These are phyloP conservation scores for Ceratocystis cubensis DNA, from an alignment of 2,329 filamentous ascomycete genomes.

Conservation along the genomic window DNA sequence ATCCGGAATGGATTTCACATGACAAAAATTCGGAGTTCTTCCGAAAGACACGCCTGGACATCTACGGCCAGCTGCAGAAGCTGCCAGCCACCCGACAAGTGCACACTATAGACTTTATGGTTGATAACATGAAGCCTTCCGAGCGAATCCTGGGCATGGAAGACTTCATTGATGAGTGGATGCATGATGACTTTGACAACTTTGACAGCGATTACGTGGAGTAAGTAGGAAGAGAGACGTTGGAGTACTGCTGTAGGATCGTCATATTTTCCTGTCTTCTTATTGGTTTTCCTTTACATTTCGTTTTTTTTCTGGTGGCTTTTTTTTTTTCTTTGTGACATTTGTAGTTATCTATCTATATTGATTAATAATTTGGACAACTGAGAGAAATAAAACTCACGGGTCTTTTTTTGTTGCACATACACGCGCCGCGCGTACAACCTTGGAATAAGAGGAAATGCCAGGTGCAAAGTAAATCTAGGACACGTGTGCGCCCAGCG, in stretches of 20 bases:
- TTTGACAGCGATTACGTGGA: conserved; percentile 27
- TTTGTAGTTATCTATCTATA: too few species aligned
- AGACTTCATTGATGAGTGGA: conserved; percentile 53
- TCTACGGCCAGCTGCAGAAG: neutral
- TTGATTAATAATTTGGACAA: too few species aligned
- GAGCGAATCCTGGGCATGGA: conserved; percentile 57
- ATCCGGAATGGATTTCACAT: neutral
- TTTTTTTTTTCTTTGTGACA: too few species aligned
- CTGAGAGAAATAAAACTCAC: too few species aligned
- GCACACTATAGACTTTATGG: conserved; percentile 1
- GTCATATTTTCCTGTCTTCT: too few species aligned
- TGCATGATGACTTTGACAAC: conserved; percentile 41
- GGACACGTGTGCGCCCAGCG: neutral
- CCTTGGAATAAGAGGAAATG: neutral
- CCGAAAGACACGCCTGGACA: neutral
- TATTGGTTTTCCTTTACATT: too few species aligned
- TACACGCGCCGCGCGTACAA: neutral
- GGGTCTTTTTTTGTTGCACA: neutral
- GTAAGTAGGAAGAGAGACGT: neutral
- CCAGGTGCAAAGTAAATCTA: neutral
- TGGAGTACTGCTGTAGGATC: too few species aligned
- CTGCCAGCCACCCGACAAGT: conserved; percentile 3
- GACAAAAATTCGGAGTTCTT: neutral
- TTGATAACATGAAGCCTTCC: conserved; percentile 59
- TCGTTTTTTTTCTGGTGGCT: too few species aligned